These are phyloP conservation scores for Neurospora tetraspora DNA, from an alignment of 495 filamentous ascomycete species.

Conservation along the genomic window DNA sequence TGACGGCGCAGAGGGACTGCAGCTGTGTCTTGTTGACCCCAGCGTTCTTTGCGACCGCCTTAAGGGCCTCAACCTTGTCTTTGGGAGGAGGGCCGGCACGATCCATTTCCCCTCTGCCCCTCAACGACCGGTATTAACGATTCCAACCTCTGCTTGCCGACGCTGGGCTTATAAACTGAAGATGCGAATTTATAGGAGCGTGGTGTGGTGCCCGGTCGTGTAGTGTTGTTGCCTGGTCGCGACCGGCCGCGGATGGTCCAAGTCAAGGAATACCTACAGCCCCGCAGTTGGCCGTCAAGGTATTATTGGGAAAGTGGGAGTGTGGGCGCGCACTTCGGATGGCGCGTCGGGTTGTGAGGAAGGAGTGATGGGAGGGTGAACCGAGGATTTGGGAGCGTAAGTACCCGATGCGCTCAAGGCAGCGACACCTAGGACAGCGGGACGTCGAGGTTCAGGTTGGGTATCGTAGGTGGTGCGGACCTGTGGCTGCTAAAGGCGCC, in stretches of 20 bases:
- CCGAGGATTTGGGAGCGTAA: neutral
- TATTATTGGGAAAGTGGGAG: neutral
- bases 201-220: neutral
- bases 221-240: neutral
- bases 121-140: neutral
- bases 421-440: neutral
- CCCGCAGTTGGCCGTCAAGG: neutral
- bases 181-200: neutral
- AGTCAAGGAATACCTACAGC: neutral
- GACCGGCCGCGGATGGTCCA: neutral
- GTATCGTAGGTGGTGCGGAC: neutral
- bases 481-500: neutral
- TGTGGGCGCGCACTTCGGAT: neutral
- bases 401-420: neutral
- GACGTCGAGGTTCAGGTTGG: neutral
- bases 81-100: neutral
- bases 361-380: neutral
- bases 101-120: neutral
- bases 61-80: slow-evolving; percentile 33
- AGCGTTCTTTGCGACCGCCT: slow-evolving; percentile 18
- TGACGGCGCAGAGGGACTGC: slow-evolving; percentile 58
- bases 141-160: neutral
- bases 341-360: neutral
- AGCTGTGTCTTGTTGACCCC: slow-evolving; percentile 57
- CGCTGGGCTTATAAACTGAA: neutral